Evolutionary conservation across 805 yeast genomes (phyloP).

Genomic region (Pichia nanzhaoensis): DNA sequence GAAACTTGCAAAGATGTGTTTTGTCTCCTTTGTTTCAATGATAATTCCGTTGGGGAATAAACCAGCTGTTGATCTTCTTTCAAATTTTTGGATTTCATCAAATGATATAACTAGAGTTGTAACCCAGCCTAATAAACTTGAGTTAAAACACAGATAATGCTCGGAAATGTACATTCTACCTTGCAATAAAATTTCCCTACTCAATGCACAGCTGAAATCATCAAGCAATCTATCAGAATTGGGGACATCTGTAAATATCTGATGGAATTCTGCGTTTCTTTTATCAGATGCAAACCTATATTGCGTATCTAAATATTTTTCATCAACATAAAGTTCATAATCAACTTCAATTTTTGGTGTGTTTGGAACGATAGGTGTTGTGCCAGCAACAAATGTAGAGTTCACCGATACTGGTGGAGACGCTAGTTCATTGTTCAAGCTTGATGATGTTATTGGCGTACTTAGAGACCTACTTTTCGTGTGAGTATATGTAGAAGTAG

Average conservation of each 20-base stretch:
- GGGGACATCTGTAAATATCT: constrained; percentile 51
- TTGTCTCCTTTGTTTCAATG: constrained; percentile 55
- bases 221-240: constrained; percentile 67
- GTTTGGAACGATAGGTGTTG: constrained; percentile 26
- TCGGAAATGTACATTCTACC: constrained; percentile 83
- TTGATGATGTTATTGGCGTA: background rate
- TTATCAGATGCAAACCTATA: constrained; percentile 58
- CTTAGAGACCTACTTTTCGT: constrained; percentile 1
- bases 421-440: background rate
- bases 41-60: constrained; percentile 85
- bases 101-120: constrained; percentile 69
- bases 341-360: constrained; percentile 43
- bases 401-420: constrained; percentile 3
- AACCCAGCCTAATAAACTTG: constrained; percentile 86
- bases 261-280: constrained; percentile 73
- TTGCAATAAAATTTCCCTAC: constrained; percentile 78
- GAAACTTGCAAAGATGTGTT: constrained; percentile 82
- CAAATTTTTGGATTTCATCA: constrained; percentile 64
- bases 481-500: background rate
- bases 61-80: constrained; percentile 81
- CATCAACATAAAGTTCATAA: constrained; percentile 47
- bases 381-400: constrained; percentile 9
- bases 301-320: constrained; percentile 48
- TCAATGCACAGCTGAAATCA: constrained; percentile 85
- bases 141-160: constrained; percentile 73